These are phyloP conservation scores for Fusarium compactum DNA, from an alignment of 2,329 filamentous ascomycete genomes.

Conservation along the genomic window DNA sequence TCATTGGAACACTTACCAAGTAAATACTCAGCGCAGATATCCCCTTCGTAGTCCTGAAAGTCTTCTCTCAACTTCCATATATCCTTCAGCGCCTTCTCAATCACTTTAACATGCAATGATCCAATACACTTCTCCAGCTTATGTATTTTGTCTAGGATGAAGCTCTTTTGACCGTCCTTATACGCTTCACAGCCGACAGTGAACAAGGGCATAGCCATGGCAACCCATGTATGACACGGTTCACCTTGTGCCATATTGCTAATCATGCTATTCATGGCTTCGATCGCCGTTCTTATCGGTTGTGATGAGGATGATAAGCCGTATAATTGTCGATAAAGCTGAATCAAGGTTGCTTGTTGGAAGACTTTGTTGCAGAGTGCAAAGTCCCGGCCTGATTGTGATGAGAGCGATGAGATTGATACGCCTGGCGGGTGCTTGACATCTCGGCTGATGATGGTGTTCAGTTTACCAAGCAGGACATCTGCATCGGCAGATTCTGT, in stretches of 20 bases:
- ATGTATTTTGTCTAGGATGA: slow-evolving; percentile 44
- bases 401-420: slow-evolving; percentile 39
- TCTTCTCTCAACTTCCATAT: slow-evolving; percentile 45
- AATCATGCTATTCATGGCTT: slow-evolving; percentile 39
- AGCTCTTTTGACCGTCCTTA: slow-evolving; percentile 30
- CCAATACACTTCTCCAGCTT: slow-evolving; percentile 46
- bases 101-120: slow-evolving; percentile 44
- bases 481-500: too few relatives aligned
- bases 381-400: slow-evolving; percentile 44
- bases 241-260: slow-evolving; percentile 47
- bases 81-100: slow-evolving; percentile 44
- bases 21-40: slow-evolving; percentile 38
- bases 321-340: slow-evolving; percentile 45
- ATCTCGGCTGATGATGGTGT: slow-evolving; percentile 45
- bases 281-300: slow-evolving; percentile 36
- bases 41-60: slow-evolving; percentile 31
- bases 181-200: slow-evolving; percentile 48
- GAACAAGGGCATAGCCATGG: slow-evolving; percentile 49
- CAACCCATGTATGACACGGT: slow-evolving; percentile 50
- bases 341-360: slow-evolving; percentile 46
- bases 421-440: slow-evolving; percentile 28
- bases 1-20: slow-evolving; percentile 44
- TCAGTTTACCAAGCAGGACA: slow-evolving; percentile 39
- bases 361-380: slow-evolving; percentile 45
- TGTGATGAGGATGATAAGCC: slow-evolving; percentile 30